Conservation (phyloP, 352 stramenopile species). For the Pythium rishiriense region DNA sequence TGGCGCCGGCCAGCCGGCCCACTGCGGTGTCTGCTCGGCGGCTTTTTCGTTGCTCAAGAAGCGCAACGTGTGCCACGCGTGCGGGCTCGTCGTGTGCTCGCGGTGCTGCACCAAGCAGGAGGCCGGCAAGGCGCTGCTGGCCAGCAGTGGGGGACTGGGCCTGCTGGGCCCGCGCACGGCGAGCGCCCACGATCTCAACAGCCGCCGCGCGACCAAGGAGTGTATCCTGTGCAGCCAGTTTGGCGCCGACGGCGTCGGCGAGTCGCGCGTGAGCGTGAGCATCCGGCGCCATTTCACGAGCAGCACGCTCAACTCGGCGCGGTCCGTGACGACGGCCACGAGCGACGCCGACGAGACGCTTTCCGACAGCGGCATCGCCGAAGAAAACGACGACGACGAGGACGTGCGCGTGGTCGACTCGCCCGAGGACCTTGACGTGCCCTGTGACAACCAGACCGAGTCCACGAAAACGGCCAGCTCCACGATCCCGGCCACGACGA, state of each 20-base stretch:
- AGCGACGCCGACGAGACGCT: constrained; percentile 26
- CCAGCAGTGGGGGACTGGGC: background rate
- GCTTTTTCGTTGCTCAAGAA: constrained; percentile 68
- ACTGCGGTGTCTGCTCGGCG: constrained; percentile 57
- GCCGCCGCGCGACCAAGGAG: constrained; percentile 31
- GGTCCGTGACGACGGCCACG: constrained; percentile 22
- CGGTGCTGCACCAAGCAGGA: constrained; percentile 44
- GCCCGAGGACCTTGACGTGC: constrained; percentile 15
- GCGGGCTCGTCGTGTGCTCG: constrained; percentile 50
- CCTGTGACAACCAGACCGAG: background rate
- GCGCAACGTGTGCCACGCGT: constrained; percentile 55
- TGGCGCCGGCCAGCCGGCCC: constrained; percentile 28
- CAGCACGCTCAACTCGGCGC: constrained; percentile 27
- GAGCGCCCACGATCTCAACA: constrained; percentile 17
- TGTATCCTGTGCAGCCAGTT: constrained; percentile 71
- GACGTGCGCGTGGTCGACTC: constrained; percentile 16
- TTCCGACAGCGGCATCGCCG: constrained; percentile 12
- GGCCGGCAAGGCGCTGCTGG: background rate
- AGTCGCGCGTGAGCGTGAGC: constrained; percentile 32
- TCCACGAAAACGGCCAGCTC: background rate
- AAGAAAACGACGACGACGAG: constrained; percentile 5
- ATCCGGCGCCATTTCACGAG: constrained; percentile 35
- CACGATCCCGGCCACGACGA: background rate
- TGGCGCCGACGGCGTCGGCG: constrained; percentile 28
- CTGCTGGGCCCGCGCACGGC: constrained; percentile 3